Evolutionary conservation across 805 yeast species (phyloP).

Genomic region (Ogataea glucozyma): DNA sequence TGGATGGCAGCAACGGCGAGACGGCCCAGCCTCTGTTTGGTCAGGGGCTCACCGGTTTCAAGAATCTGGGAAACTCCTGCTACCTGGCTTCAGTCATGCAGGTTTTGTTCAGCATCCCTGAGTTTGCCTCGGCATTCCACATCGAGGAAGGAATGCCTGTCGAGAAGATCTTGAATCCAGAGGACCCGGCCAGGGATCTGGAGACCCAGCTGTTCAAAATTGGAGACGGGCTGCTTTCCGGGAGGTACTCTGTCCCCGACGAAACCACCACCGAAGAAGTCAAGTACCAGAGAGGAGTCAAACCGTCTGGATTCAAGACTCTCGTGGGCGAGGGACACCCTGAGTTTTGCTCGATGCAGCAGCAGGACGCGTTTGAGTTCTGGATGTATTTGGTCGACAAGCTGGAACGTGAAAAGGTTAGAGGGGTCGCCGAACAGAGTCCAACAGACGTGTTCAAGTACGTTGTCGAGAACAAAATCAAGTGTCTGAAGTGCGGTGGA

Average conservation of each 20-base stretch:
- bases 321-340: constrained; percentile 74
- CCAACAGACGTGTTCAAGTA: constrained; percentile 66
- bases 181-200: constrained; percentile 63
- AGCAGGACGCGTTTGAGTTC: constrained; percentile 95
- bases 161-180: constrained; percentile 34
- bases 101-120: constrained; percentile 52
- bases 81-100: constrained; percentile 84
- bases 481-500: constrained; percentile 56
- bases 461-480: constrained; percentile 61
- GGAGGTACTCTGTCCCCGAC: constrained; percentile 68
- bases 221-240: constrained; percentile 76
- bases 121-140: constrained; percentile 42
- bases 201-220: constrained; percentile 76
- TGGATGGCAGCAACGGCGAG: constrained; percentile 71
- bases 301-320: constrained; percentile 74
- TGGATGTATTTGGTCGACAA: constrained; percentile 65
- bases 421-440: constrained; percentile 31
- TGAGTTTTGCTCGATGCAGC: constrained; percentile 84
- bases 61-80: constrained; percentile 92
- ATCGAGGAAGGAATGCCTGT: constrained; percentile 37
- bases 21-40: constrained; percentile 70
- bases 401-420: constrained; percentile 49
- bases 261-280: constrained; percentile 40
- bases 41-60: constrained; percentile 75
- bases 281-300: constrained; percentile 72